Percentiles rank a stretch among this genome's conserved stretches.
Evolutionary conservation across 768 basidiomycete genomes (phyloP).

Genomic region (Kwoniella heveanensis): DNA sequence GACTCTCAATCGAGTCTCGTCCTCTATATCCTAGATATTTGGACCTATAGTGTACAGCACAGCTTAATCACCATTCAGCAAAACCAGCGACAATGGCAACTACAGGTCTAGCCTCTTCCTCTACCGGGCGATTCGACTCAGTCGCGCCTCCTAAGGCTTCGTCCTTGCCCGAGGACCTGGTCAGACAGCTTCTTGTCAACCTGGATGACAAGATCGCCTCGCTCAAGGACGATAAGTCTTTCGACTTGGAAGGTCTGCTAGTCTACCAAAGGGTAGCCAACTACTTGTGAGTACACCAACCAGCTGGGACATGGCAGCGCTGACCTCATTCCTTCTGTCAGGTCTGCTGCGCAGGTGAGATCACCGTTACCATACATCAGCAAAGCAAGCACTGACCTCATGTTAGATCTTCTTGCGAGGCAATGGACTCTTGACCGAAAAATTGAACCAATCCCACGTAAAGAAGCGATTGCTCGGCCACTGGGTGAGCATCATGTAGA

Average conservation of each 20-base stretch:
- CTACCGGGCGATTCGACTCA: constrained; percentile 42
- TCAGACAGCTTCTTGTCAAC: constrained; percentile 62
- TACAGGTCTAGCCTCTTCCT: constrained; percentile 46
- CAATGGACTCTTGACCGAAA: constrained; percentile 68
- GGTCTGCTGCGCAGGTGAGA: constrained; percentile 33
- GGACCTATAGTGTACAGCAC: background rate
- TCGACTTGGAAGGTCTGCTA: constrained; percentile 53
- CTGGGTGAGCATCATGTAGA: constrained; percentile 75
- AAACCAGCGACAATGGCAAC: constrained; percentile 37
- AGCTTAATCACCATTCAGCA: background rate
- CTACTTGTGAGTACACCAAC: constrained; percentile 43
- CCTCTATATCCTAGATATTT: too few relatives aligned
- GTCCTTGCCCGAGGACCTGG: constrained; percentile 62
- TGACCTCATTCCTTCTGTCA: constrained; percentile 10
- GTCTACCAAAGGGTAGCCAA: constrained; percentile 53
- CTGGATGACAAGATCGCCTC: constrained; percentile 60
- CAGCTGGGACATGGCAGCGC: background rate
- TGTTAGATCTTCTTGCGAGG: constrained; percentile 67
- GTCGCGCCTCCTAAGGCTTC: constrained; percentile 68
- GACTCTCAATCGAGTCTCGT: too few relatives aligned
- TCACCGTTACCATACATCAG: background rate
- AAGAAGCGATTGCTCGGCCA: constrained; percentile 80
- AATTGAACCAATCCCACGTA: constrained; percentile 67
- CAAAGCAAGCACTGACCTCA: constrained; percentile 3
- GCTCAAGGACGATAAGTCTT: constrained; percentile 62